These are phyloP conservation scores for Chrysoporthe deuterocubensis DNA, from an alignment of 2,329 filamentous ascomycete species.

Conservation along the genomic window DNA sequence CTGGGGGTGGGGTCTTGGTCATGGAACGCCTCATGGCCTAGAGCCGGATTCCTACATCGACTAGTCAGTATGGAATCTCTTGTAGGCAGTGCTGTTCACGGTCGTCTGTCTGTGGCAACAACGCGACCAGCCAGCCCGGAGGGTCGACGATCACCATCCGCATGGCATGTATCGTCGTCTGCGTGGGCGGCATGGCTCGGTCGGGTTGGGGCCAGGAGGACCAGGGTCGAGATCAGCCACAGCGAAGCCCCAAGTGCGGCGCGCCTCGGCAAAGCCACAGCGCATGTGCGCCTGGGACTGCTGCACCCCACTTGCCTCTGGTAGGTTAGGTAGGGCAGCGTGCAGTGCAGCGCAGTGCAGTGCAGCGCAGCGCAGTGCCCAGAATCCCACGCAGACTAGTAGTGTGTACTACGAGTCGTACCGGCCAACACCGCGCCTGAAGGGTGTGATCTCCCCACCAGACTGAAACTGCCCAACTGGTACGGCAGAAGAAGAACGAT, in stretches of 20 bases:
- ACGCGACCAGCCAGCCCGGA: neutral
- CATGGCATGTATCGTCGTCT: neutral
- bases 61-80: slow-evolving; percentile 6
- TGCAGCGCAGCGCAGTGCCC: neutral
- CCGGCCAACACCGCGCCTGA: slow-evolving; percentile 7
- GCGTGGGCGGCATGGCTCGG: neutral
- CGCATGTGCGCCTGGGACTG: neutral
- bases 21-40: slow-evolving; percentile 52
- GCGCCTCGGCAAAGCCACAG: slow-evolving; percentile 4
- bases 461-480: slow-evolving; percentile 18
- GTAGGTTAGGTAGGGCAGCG: neutral
- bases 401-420: neutral
- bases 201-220: neutral
- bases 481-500: neutral
- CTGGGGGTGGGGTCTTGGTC: slow-evolving; percentile 84
- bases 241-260: slow-evolving; percentile 1
- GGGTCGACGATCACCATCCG: neutral
- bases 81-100: neutral
- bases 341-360: neutral
- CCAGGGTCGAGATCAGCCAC: neutral
- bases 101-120: too few species aligned
- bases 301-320: neutral
- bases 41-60: slow-evolving; percentile 49
- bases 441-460: neutral
- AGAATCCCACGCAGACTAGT: neutral